Percentiles rank a stretch among this genome's conserved stretches.
Evolutionary conservation across 2,329 filamentous ascomycete genomes (phyloP).

Genomic region (Penicillium sp.): DNA sequence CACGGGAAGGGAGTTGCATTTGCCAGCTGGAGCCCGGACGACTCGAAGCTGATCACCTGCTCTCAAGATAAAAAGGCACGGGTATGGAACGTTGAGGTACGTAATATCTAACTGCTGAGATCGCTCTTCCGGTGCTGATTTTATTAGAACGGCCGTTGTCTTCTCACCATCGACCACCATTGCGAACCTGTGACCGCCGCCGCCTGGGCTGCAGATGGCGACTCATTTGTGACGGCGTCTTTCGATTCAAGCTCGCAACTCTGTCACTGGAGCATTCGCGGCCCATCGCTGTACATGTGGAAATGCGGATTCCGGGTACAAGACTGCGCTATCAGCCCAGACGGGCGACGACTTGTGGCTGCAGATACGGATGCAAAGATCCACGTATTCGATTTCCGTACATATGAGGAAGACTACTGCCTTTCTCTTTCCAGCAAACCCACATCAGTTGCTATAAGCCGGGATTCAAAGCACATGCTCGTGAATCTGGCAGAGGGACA

Average conservation of each 20-base stretch:
- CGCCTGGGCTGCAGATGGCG: constrained; percentile 79
- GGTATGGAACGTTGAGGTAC: constrained; percentile 70
- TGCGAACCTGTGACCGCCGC: constrained; percentile 84
- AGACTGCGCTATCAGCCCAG: constrained; percentile 77
- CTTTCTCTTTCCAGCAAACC: constrained; percentile 67
- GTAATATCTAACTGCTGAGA: constrained; percentile 19
- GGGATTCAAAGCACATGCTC: constrained; percentile 76
- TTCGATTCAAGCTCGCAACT: constrained; percentile 67
- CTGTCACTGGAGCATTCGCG: constrained; percentile 67
- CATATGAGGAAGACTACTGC: constrained; percentile 71
- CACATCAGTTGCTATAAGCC: constrained; percentile 77
- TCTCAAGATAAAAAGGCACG: constrained; percentile 70
- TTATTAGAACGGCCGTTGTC: constrained; percentile 59
- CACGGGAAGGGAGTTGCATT: constrained; percentile 74
- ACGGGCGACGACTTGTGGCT: constrained; percentile 76
- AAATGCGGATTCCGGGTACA: constrained; percentile 71
- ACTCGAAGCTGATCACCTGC: constrained; percentile 80
- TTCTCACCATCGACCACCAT: constrained; percentile 67
- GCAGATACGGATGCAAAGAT: constrained; percentile 70
- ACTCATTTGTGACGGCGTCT: constrained; percentile 75
- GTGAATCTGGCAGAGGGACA: constrained; percentile 77
- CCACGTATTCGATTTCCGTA: constrained; percentile 78
- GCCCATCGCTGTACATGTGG: constrained; percentile 65
- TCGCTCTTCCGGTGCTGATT: neutral
- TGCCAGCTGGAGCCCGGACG: constrained; percentile 88